Evolutionary conservation across 108 stramenopile species (phyloP), one percentile per base, ranked within the genome.

Genomic region (Cylindrotheca fusiformis): DNA sequence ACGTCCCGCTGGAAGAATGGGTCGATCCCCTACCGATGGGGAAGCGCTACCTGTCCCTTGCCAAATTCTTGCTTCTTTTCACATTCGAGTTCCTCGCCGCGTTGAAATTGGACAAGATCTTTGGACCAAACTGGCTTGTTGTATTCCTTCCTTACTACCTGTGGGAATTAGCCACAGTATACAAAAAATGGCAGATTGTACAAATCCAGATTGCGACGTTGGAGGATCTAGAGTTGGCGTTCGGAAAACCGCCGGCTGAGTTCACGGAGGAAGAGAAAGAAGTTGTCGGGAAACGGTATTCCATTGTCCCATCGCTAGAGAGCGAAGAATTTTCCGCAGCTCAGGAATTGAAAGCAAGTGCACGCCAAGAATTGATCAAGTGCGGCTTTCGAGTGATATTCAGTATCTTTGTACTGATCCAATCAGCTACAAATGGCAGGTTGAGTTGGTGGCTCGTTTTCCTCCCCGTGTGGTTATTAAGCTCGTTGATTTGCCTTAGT

Each of bases 371-470:
- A 30, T 66, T 95, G 48, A 54, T 87, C 23, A 78, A 84, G 32
- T 71, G 68, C 17, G 52, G 67, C 17, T 75, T 86, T 58, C 81
- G 90, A 23, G 36, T 84, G 10, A 26, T 74, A 1, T 90, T 95
- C 60, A 49, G 79, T 24, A 29, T 85, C 0, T 55, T 91, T 32
- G 33, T 91, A 8, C 67, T 91, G 27, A 4, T 82, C 14, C 85
- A 91, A 55, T 63, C 93, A n/a, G 87, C 90, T 55, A 55, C 45
- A 21, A 59, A 58, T 8, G 4, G 76, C 4, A 77, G 77, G 28
- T 88, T 81, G 86, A 92, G 74, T 64, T 95, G 91, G 91, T 95
- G 94, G 94, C 31, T 88, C 6, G 62, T 93, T 24, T 95, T 95
- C 72, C 29, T 72, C 21, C 94, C 94, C 1, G 78, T 95, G 48